Evolutionary conservation across 1,284 basidiomycete genomes (phyloP), one percentile per base, ranked within the genome.

Genomic region (Flammula alnicola): DNA sequence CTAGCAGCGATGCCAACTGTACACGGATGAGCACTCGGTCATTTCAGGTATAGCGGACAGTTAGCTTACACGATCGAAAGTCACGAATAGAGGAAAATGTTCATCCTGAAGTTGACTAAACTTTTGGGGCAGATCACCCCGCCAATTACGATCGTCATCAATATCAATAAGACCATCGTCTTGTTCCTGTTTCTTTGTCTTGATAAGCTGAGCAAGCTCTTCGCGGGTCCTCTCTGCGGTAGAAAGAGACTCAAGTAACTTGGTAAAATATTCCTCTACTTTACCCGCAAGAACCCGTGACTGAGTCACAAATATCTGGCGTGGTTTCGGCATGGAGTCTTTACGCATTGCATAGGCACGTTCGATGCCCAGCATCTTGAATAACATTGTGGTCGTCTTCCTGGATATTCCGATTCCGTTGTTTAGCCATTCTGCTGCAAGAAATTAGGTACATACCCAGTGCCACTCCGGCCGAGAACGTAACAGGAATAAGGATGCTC

Each of bases 371-470:
- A 88, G 70, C 78, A 89, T 88, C 67, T 87, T 88, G 73, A 85
- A 87, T 0, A 88, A 66, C 77, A 89, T 86, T 0, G 84, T 87
- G 0, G 86, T 88, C 0, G 86, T 90, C 76, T 90, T 88, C 3
- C 85, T 87, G 56, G 9, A 39, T 11, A 27, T 41, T 37, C 14
- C 48, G 44, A n/a, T n/a, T n/a, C n/a, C n/a, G 54, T 41, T 17
- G 5, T 11, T 32, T 56, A 47, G n/a, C n/a, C 29, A 31, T 7
- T 32, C 14, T 47, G 54, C 40, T n/a, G 32, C 30, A 20, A 11
- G 12, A 38, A 17, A 29, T 16, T 37, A 17, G 11, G n/a, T 10
- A 52, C 70, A 10, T 63, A 86, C 84, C 87, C 86, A 0, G 87
- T 90, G 2, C 88, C 88, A 57, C 86, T 88, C 26, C 88, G 71